Base-by-base conservation (phyloP, 306 rosid genomes). In the Geum urbanum region DNA sequence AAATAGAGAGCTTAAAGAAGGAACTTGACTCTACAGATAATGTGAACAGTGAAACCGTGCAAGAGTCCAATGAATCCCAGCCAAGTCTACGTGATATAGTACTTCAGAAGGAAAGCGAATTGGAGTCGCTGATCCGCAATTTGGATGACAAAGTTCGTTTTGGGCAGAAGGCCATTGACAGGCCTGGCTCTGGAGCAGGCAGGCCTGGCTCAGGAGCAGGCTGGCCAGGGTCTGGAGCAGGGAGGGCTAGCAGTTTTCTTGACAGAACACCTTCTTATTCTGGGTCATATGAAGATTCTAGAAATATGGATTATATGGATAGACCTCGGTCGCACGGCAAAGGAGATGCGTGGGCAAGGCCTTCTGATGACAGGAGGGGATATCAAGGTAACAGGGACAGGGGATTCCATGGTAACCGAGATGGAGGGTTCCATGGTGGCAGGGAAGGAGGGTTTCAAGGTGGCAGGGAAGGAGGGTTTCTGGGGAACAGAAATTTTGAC, bases 121-220 rank as follows among this genome's bases (percentile, higher is more conserved):
- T 94, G 75, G 97, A 89, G 81, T 19, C 58, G 53, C 86, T 91
- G 76, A 63, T 78, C 67, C 87, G 57, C 68, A 95, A 91, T 66
- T 82, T 94, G 82, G 89, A 94, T 80, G 97, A 86, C 76, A 91
- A 91, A 84, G 84, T 91, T 73, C 97, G 99, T 22, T 91, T 94
- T 76, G 97, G 94, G 49, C 97, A 84, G 90, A 94, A 89, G 81
- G 91, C 89, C 7, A 37, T 83, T 57, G 99, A 94, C 19, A 83
- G 97, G 84, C 97, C 97, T 0, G 91, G 97, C 44, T 94, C 98
- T 12, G 85, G 86, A 19, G 84, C 90, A 10, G 91, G 95, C 0
- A 39, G 72, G 83, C 97, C 97, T n/a, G n/a, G n/a, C n/a, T n/a
- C n/a, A n/a, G n/a, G n/a, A n/a, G n/a, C n/a, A n/a, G n/a, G n/a